Evolutionary conservation across 1,284 basidiomycete species (phyloP), one percentile per base, ranked within the genome.

Genomic region (Wolfiporia cocos): DNA sequence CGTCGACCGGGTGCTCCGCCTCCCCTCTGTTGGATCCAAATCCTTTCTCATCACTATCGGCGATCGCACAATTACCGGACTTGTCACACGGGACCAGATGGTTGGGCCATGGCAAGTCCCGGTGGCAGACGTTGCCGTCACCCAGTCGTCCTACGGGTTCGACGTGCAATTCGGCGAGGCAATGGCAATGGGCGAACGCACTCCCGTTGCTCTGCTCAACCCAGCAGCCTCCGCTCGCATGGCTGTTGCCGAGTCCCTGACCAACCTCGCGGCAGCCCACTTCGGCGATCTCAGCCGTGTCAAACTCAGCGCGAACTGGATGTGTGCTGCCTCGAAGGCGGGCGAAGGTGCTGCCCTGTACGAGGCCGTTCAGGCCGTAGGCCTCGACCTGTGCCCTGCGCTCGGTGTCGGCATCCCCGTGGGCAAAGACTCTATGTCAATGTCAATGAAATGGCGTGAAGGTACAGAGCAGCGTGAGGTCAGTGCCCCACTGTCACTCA

Each of bases 391-490:
- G 10, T 99, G 96, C 63, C 94, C 95, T n/a, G 81, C 80, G 18
- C 76, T 99, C 11, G 94, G 95, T 10, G 71, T 99, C 18, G 88
- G 92, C 19, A 92, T 99, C 39, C 96, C 95, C 0, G 95, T 99
- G 26, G 95, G 96, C 23, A 99, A 99, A 68, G 95, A 99, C 65
- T 97, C 93, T 3, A 98, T 99, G 96, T 94, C 91, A 24, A 99
- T 99, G 95, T 87, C 89, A 47, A 99, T 98, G 95, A 87, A 84
- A 54, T 99, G 95, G 95, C 42, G 52, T 35, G 63, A 85, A 21
- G 72, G 72, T 6, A 73, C 68, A 19, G 76, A 82, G 50, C 69
- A 79, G 56, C 83, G 81, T 47, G 84, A 93, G 56, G 90, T 99
- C 45, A 94, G 82, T 33, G 77, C 95, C 3, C 96, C 95, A 2